Base-by-base conservation (phyloP, 148 eudicot species). In the Arctostaphylos glauca region DNA sequence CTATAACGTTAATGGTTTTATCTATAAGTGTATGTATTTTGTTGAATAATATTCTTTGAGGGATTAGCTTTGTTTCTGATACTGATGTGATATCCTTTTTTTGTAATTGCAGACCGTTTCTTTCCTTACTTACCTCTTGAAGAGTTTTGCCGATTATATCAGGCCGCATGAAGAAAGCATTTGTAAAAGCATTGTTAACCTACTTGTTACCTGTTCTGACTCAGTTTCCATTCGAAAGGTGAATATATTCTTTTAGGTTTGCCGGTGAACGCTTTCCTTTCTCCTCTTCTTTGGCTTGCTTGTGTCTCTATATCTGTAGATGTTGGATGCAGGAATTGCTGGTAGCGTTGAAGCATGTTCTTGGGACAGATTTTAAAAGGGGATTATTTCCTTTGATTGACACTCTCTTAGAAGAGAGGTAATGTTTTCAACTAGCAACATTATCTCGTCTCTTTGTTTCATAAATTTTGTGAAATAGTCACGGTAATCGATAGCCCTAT, bases 151-250 rank as follows among this genome's bases (percentile, higher is more conserved):
- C 78, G 99, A 96, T 50, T 94, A 93, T 88, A 96, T 96, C 78
- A 90, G 88, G 83, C 99, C 90, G 9, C 98, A 96, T 88, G 99
- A 96, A 85, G 99, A 96, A 86, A 96, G 97, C 86, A 96, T 96
- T 58, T 96, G 99, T 86, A 94, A 94, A 89, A 96, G 99, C 90
- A 92, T 96, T 83, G 99, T 96, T 31, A 96, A 94, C 87, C 91
- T 96, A 88, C 97, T 96, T 55, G 98, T 96, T 62, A 96, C 99
- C 31, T 94, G 99, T 91, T 94, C 99, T 50, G 99, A 96, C 88
- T 96, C 98, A 3, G 99, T 96, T 84, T 91, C 99, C 64, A 96
- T 96, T 48, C 89, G 98, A 76, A 94, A 93, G 95, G 98, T 94
- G 87, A 86, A 77, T 50, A 47, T 67, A 68, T 48, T 8, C 52